Percentiles rank a stretch among this genome's conserved stretches.
These are phyloP conservation scores for Lactarius hengduanensis DNA, from an alignment of 768 basidiomycete genomes.

Conservation along the genomic window DNA sequence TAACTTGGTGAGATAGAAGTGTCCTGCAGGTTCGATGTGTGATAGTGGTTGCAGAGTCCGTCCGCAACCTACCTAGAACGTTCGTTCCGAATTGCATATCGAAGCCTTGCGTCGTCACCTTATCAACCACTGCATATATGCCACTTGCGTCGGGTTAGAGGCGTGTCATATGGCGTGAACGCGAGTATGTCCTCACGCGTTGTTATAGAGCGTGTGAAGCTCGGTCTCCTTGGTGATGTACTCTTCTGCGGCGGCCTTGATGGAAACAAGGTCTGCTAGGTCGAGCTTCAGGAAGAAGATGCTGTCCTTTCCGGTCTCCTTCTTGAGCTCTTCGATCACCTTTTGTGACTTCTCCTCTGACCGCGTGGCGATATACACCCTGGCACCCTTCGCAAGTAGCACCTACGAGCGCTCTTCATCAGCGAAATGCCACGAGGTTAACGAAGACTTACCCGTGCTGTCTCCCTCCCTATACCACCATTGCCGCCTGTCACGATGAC, in stretches of 20 bases:
- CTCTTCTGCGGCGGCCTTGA: slow-evolving; percentile 39
- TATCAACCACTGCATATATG: slow-evolving; percentile 35
- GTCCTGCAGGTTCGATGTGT: slow-evolving; percentile 30
- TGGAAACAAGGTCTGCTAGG: slow-evolving; percentile 37
- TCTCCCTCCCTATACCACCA: slow-evolving; percentile 30
- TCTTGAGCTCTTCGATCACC: slow-evolving; percentile 30
- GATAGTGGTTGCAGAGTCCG: neutral
- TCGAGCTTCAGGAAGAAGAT: slow-evolving; percentile 38
- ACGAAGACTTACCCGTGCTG: slow-evolving; percentile 14
- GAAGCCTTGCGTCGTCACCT: slow-evolving; percentile 36
- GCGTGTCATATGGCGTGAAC: neutral
- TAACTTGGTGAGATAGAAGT: slow-evolving; percentile 37
- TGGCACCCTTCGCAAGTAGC: slow-evolving; percentile 34
- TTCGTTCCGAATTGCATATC: slow-evolving; percentile 41
- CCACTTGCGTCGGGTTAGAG: slow-evolving; percentile 32
- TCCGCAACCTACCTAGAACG: slow-evolving; percentile 30
- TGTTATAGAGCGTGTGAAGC: slow-evolving; percentile 39
- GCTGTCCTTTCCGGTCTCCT: slow-evolving; percentile 25
- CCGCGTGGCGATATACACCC: slow-evolving; percentile 36
- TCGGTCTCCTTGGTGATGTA: slow-evolving; percentile 34
- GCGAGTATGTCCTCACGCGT: slow-evolving; percentile 31
- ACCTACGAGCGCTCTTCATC: slow-evolving; percentile 25
- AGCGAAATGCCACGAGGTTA: neutral
- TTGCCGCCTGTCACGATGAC: slow-evolving; percentile 33
- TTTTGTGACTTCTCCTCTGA: slow-evolving; percentile 27